Conservation (phyloP, 2,329 filamentous ascomycete species). For the Hypomyces perniciosus region DNA sequence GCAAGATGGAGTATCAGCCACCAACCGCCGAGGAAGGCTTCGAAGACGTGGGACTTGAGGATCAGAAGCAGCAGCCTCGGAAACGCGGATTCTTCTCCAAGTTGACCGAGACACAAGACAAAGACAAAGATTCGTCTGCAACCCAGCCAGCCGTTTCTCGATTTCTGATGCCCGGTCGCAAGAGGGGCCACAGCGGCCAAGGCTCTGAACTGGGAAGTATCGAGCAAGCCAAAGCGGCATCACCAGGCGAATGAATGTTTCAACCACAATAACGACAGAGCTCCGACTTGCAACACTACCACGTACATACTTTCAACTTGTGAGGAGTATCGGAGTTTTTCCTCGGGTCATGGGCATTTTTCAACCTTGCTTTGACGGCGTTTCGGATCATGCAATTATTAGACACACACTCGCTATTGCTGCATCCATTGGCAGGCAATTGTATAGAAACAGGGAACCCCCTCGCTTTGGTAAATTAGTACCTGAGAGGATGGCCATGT, state of each 20-base stretch:
- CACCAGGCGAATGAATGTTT: constrained; percentile 13
- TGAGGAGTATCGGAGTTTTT: constrained; percentile 4
- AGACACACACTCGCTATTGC: constrained; percentile 1
- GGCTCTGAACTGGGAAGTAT: constrained; percentile 67
- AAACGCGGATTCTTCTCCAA: constrained; percentile 69
- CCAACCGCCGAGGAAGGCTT: constrained; percentile 75
- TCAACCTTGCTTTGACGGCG: constrained; percentile 3
- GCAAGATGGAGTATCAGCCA: constrained; percentile 52
- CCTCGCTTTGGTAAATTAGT: neutral
- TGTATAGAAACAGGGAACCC: neutral
- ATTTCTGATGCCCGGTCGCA: constrained; percentile 66
- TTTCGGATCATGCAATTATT: constrained; percentile 6
- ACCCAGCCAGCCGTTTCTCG: constrained; percentile 40
- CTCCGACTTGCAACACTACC: constrained; percentile 1
- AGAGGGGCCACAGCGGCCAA: constrained; percentile 58
- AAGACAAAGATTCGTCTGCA: constrained; percentile 16
- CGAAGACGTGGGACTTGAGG: constrained; percentile 86
- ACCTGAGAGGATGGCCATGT: neutral
- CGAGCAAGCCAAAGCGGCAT: constrained; percentile 31
- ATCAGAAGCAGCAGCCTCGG: constrained; percentile 46
- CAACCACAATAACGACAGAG: neutral
- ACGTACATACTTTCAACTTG: constrained; percentile 8
- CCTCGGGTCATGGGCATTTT: constrained; percentile 6
- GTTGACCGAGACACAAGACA: constrained; percentile 58
- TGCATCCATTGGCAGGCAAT: neutral